phyloP scores from a whole-genome alignment of 2,329 filamentous ascomycete genomes.

The Cryphonectria parasitica region DNA sequence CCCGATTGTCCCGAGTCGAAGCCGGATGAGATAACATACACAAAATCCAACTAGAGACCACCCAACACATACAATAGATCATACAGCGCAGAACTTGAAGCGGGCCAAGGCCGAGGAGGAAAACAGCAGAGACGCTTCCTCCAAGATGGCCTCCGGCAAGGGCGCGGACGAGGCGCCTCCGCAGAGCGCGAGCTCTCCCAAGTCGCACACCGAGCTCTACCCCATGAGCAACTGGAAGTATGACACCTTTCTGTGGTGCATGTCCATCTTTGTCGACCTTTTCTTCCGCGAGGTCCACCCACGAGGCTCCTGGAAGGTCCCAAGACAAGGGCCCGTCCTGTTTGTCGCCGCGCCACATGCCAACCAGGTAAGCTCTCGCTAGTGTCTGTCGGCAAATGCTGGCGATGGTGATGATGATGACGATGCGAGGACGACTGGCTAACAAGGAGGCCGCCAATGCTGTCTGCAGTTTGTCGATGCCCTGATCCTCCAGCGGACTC shows the following conservation, averaged over 20 bases:
- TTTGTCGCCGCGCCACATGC: constrained; percentile 97
- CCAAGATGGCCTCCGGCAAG: not conserved
- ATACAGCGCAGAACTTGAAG: not conserved
- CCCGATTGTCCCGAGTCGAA: not conserved
- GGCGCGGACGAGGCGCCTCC: constrained; percentile 29
- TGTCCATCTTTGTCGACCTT: constrained; percentile 85
- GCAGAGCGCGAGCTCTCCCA: constrained; percentile 35
- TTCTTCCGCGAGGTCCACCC: constrained; percentile 99
- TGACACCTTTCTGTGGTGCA: constrained; percentile 75
- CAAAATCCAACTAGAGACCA: no score
- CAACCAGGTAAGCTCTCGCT: constrained; percentile 70
- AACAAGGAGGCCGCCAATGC: not conserved
- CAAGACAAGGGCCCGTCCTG: constrained; percentile 83
- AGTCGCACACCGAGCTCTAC: constrained; percentile 58
- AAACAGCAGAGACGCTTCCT: not conserved
- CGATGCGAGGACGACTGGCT: constrained; percentile 16
- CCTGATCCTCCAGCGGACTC: constrained; percentile 86
- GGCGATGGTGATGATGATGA: not conserved
- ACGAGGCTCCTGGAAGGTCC: constrained; percentile 92
- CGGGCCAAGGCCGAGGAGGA: not conserved
- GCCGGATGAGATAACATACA: constrained; percentile 1
- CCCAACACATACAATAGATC: not conserved
- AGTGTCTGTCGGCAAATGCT: no score
- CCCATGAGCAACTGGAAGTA: constrained; percentile 77
- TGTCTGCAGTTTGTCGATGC: constrained; percentile 83